Base-by-base conservation (phyloP, 1,139 yeast genomes). In the Suhomyces atakaporum region DNA sequence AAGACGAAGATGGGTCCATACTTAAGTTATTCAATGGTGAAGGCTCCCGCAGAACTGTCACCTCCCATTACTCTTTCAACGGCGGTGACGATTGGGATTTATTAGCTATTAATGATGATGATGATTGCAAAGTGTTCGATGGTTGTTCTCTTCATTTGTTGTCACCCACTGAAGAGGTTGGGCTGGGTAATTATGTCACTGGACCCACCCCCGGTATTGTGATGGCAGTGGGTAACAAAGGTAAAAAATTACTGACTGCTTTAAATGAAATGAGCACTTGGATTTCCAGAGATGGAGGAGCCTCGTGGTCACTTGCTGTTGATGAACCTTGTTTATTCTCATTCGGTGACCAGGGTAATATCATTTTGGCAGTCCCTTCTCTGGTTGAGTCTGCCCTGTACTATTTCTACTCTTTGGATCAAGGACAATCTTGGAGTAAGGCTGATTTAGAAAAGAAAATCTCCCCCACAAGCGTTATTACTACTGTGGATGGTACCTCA, bases 281-380 rank as follows among this genome's bases (percentile, higher is more conserved):
- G 56, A 53, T 85, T 4, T 85, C 95, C 0, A 72, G 86, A 44
- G 88, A 88, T 60, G 92, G 89, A 25, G 96, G 96, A 15, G 58
- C 72, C 6, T 63, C 81, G 0, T 89, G 96, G 96, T 60, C 59
- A 26, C 56, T 67, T 39, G 75, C 80, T 0, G 51, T 80, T 16
- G 77, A 78, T 26, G 74, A 68, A 26, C 79, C 89, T 2, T 68
- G 79, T 29, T 52, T 70, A 4, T 81, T 76, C 46, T 69, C 83
- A 0, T 83, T 81, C 62, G 96, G 94, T 37, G 95, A 88, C 58
- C 77, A 77, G 40, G 97, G 96, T 33, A 87, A 87, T 54, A 58
- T 87, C 4, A 73, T 87, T 28, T 63, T 85, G 2, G 87, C 89
- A 2, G 65, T 79, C 5, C 81, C 81, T 12, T 69, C 60, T 43